These are phyloP conservation scores for Globisporangium abappressorium DNA, from an alignment of 352 stramenopile species.

Conservation along the genomic window DNA sequence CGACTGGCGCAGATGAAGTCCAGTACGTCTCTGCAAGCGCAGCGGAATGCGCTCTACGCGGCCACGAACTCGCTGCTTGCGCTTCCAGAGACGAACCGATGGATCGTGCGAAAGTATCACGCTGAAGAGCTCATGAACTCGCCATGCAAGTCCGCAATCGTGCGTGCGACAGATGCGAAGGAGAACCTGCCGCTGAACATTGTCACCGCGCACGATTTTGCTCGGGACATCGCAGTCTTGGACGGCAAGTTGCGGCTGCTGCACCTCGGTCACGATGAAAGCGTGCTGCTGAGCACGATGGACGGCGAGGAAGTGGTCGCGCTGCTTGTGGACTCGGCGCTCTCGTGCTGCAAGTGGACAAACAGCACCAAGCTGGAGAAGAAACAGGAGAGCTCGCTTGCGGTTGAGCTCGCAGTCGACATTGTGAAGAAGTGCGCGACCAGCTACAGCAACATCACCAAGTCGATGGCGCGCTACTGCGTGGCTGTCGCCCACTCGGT, in stretches of 20 bases:
- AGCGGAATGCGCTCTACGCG: conserved; percentile 62
- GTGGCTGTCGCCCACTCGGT: conserved; percentile 46
- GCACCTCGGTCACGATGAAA: conserved; percentile 48
- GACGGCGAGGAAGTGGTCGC: conserved; percentile 51
- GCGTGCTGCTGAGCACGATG: conserved; percentile 56
- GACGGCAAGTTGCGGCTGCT: conserved; percentile 65
- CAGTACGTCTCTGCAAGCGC: conserved; percentile 35
- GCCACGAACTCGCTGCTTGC: conserved; percentile 43
- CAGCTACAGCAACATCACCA: conserved; percentile 43
- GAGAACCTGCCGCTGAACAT: conserved; percentile 37
- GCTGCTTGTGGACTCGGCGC: conserved; percentile 43
- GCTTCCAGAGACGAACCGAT: conserved; percentile 44
- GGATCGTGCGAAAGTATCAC: conserved; percentile 73
- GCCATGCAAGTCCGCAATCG: conserved; percentile 11
- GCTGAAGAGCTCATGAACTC: conserved; percentile 42
- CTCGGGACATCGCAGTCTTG: conserved; percentile 50
- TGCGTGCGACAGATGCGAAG: conserved; percentile 1
- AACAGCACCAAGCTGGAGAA: conserved; percentile 36
- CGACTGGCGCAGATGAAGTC: conserved; percentile 38
- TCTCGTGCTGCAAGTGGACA: conserved; percentile 17
- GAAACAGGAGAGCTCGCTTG: conserved; percentile 37
- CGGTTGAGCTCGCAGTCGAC: conserved; percentile 51
- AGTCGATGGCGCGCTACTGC: conserved; percentile 65
- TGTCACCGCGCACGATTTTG: conserved; percentile 60
- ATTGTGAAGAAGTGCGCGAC: conserved; percentile 35